These are phyloP conservation scores for Rutstroemia sp. DNA, from an alignment of 2,329 filamentous ascomycete species.

Conservation along the genomic window DNA sequence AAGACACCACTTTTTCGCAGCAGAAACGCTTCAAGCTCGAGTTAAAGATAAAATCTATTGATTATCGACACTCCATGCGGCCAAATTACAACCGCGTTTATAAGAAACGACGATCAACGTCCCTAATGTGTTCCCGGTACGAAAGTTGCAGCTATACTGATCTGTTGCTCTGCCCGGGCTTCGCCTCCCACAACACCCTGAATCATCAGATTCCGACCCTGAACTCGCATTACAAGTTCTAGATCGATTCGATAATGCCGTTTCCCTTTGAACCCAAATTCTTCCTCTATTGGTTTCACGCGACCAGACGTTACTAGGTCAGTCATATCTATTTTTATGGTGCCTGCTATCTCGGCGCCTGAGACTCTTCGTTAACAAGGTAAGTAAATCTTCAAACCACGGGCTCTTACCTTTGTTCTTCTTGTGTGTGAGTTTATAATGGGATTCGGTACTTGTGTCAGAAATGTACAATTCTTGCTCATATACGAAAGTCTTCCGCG, in stretches of 20 bases:
- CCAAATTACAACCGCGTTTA: no score
- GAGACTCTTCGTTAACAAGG: background rate
- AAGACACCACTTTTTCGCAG: no score
- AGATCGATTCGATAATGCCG: background rate
- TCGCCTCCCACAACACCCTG: background rate
- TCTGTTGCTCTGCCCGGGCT: background rate
- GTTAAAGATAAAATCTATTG: background rate
- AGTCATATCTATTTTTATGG: background rate
- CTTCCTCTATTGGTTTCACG: background rate
- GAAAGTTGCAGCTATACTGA: background rate
- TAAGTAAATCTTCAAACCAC: background rate
- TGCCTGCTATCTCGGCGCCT: background rate
- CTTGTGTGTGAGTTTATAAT: background rate
- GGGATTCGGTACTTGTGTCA: background rate
- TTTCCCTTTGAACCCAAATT: background rate
- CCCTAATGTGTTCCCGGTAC: background rate
- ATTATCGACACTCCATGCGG: no score
- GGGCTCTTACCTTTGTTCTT: background rate
- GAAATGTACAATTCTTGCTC: constrained; percentile 1
- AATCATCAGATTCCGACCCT: background rate
- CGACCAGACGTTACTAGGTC: background rate
- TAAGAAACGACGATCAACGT: no score
- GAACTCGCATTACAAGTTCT: background rate
- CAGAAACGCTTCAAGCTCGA: no score
- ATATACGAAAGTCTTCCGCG: background rate